Base-by-base conservation (phyloP, 345 rosid species). In the Adansonia digitata region DNA sequence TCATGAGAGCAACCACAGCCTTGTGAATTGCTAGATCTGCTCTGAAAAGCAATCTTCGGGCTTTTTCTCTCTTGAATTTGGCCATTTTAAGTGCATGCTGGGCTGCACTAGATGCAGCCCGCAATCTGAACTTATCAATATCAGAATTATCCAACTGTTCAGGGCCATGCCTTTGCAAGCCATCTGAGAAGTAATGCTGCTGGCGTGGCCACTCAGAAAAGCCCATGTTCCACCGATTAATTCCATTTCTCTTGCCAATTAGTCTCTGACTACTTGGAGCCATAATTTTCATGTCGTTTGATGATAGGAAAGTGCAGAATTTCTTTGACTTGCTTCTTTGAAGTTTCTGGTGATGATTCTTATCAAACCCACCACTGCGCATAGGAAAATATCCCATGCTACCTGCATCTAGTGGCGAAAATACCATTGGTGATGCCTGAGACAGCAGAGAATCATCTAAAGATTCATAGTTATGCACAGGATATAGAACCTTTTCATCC, bases 1-100 rank as follows among this genome's bases (percentile, higher is more conserved):
- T 89, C 91, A 87, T 87, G 77, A 91, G 88, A 74, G 97, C 90
- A 79, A 83, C 88, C 77, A 88, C 93, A 74, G 99, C 99, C 86
- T 85, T 95, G 88, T 93, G 96, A 69, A 93, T 87, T 22, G 93
- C 93, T 75, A 93, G 77, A 82, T 93, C 98, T 75, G 98, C 99
- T 81, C 77, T 83, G 80, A 83, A 85, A 56, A 91, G 84, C 85
- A 91, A 77, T 74, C 87, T 91, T 84, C 87, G 90, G 49, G 98
- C 97, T 79, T 68, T 90, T 75, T 90, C 97, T 86, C 91, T 84
- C 87, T 95, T 95, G 65, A 85, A 71, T 80, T 87, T 93, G 62
- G 98, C 98, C 76, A 86, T 45, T 39, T 80, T 81, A 15, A 72
- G 83, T 7, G 98, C 97, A 60, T 86, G 89, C 76, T 77, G 81